Conservation (phyloP, 805 yeast genomes). For the Ogataea haglerorum region DNA sequence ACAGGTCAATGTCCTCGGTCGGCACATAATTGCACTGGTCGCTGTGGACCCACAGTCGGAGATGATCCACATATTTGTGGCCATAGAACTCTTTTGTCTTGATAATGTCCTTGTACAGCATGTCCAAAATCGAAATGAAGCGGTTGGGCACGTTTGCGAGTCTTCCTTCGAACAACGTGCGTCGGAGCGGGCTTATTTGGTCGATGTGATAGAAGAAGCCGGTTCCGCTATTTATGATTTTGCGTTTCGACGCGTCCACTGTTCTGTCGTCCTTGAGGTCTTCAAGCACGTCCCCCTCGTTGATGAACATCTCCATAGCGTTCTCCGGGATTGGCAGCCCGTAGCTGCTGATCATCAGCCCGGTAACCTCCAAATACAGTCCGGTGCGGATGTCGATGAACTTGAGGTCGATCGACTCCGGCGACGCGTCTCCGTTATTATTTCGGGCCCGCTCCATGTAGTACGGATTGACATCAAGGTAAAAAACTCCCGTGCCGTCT, state of each 20-base stretch:
- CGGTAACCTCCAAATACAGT: conserved; percentile 56
- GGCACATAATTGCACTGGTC: conserved; percentile 39
- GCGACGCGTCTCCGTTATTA: conserved; percentile 44
- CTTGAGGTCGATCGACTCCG: conserved; percentile 47
- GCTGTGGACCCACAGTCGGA: conserved; percentile 37
- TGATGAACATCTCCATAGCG: conserved; percentile 15
- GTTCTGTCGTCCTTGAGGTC: conserved; percentile 16
- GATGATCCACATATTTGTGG: conserved; percentile 35
- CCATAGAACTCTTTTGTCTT: conserved; percentile 23
- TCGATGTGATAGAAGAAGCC: conserved; percentile 33
- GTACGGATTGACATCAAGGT: conserved; percentile 47
- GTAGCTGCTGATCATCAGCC: conserved; percentile 32
- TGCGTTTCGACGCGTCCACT: conserved; percentile 19
- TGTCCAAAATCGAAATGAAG: conserved; percentile 20
- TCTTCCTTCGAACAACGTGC: conserved; percentile 31
- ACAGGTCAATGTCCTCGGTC: conserved; percentile 36
- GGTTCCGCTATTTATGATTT: conserved; percentile 35
- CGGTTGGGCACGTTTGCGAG: conserved; percentile 29
- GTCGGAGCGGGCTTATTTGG: conserved; percentile 26
- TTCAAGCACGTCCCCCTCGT: conserved; percentile 20
- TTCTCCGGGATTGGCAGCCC: conserved; percentile 15
- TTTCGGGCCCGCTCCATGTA: conserved; percentile 46
- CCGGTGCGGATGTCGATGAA: conserved; percentile 62
- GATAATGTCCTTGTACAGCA: conserved; percentile 25
- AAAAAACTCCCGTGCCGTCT: conserved; percentile 43